A percentile compares a stretch with the other conserved stretches of the same genome.
phyloP scores from a whole-genome alignment of 306 rosid genomes.

The Alnus glutinosa region DNA sequence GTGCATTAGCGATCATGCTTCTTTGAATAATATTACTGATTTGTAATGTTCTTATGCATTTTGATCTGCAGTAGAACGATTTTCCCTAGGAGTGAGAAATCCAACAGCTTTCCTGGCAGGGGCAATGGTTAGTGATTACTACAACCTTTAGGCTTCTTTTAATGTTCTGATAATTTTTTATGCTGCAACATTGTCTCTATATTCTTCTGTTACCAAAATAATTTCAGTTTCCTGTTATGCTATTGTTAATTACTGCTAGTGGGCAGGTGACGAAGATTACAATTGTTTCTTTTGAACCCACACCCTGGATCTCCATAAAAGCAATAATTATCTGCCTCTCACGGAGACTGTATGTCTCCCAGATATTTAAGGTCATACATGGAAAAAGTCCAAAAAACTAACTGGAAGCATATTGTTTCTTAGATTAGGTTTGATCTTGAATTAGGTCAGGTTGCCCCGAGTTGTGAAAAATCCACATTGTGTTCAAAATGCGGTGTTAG shows the following conservation, averaged over 20 bases:
- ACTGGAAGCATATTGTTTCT: neutral
- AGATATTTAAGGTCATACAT: neutral
- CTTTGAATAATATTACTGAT: conserved; percentile 18
- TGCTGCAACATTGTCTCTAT: neutral
- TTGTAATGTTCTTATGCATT: conserved; percentile 26
- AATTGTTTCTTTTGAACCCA: neutral
- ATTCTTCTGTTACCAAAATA: neutral
- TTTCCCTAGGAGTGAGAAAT: conserved; percentile 66
- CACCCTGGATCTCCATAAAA: neutral
- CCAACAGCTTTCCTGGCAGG: conserved; percentile 68
- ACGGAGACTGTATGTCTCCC: neutral
- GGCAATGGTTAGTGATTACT: conserved; percentile 49
- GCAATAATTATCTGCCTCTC: neutral
- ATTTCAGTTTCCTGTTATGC: no score
- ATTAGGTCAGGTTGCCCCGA: neutral
- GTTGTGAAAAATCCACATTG: neutral
- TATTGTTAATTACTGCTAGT: no score
- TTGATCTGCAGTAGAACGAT: conserved; percentile 57
- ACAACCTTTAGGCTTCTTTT: neutral
- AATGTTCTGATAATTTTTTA: neutral
- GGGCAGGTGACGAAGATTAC: neutral
- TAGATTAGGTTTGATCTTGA: neutral
- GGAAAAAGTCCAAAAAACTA: neutral
- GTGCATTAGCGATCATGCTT: neutral
- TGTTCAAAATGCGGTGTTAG: neutral